Conservation (phyloP, 257 asterid species). For the Solanum tacnaense region DNA sequence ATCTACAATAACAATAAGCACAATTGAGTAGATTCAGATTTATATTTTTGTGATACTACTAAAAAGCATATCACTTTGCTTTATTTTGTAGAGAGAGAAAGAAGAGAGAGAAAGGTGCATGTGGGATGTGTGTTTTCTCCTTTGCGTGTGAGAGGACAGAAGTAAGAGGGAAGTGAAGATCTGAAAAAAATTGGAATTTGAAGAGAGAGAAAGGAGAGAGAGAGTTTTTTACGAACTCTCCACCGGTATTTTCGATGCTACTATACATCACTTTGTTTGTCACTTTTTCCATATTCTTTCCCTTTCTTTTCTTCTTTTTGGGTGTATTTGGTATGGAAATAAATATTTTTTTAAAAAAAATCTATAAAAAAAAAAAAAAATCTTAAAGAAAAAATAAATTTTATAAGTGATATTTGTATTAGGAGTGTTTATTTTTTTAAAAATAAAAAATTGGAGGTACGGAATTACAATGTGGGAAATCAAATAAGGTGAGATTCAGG, state of each 20-base stretch:
- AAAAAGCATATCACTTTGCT: not conserved
- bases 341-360: no score
- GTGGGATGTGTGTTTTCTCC: not conserved
- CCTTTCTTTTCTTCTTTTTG: not conserved
- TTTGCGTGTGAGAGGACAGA: constrained; percentile 2
- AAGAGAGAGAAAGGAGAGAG: not conserved
- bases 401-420: no score
- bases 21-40: not conserved
- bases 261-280: not conserved
- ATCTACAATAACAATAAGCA: not conserved
- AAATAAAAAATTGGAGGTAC: no score
- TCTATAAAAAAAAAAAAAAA: no score
- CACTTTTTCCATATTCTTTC: not conserved
- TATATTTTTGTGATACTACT: not conserved
- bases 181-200: not conserved
- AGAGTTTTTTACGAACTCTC: not conserved
- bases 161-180: not conserved
- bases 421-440: no score
- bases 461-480: no score
- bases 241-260: not conserved
- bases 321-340: not conserved
- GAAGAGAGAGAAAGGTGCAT: not conserved
- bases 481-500: no score
- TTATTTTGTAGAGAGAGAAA: not conserved
- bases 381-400: no score